Evolutionary conservation across 148 eudicot species (phyloP).

Genomic region (Fagopyrum tataricum): DNA sequence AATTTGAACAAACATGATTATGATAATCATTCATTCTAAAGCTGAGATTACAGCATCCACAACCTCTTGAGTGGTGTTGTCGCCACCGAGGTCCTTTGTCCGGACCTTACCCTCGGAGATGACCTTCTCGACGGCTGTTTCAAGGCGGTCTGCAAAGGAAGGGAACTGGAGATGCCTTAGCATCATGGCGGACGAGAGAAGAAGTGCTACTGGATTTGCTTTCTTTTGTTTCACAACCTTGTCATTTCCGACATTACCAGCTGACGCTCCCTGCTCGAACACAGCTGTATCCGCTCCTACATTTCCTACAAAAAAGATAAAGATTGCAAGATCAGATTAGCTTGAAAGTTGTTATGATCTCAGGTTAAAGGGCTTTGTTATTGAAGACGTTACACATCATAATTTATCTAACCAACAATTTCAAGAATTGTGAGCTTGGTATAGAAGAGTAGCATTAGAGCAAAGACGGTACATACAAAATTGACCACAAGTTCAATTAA

Average conservation of each 20-base stretch:
- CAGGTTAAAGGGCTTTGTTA: neutral
- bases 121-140: constrained; percentile 42
- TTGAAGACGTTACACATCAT: neutral
- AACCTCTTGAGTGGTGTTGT: constrained; percentile 36
- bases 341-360: neutral
- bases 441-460: neutral
- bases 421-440: neutral
- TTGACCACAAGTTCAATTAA: neutral
- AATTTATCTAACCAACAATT: neutral
- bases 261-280: constrained; percentile 53
- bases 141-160: constrained; percentile 42
- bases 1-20: neutral
- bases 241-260: constrained; percentile 37
- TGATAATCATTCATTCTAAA: constrained; percentile 19
- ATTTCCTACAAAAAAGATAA: constrained; percentile 24
- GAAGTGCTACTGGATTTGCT: constrained; percentile 49
- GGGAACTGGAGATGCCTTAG: constrained; percentile 48
- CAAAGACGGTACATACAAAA: neutral
- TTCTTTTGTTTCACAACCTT: constrained; percentile 26
- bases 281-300: constrained; percentile 43
- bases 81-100: constrained; percentile 37
- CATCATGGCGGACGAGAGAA: constrained; percentile 47
- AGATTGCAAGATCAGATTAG: neutral
- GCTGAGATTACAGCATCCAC: constrained; percentile 34
- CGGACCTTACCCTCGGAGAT: constrained; percentile 34